These are phyloP conservation scores for Xylariaceae sp. DNA, from an alignment of 2,329 filamentous ascomycete genomes.

Conservation along the genomic window DNA sequence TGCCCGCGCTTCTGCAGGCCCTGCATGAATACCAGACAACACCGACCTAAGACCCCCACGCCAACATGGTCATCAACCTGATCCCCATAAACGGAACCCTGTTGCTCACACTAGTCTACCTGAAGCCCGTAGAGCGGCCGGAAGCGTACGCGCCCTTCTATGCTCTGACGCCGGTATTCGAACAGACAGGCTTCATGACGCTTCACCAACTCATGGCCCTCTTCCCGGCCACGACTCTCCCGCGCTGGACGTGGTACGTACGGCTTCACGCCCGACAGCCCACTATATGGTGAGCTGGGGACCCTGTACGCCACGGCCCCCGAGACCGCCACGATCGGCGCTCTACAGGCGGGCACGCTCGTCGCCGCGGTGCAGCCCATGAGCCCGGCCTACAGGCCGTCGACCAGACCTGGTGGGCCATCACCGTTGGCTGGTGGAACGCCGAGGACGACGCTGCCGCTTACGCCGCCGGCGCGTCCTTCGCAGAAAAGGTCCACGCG, in stretches of 20 bases:
- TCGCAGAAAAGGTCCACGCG: constrained; percentile 1
- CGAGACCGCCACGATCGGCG: not conserved
- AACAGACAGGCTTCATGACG: constrained; percentile 7
- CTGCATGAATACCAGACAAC: constrained; percentile 5
- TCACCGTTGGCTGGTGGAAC: constrained; percentile 7
- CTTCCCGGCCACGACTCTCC: not conserved
- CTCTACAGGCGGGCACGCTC: constrained; percentile 1
- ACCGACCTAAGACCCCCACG: constrained; percentile 13
- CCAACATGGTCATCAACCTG: constrained; percentile 10
- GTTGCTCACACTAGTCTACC: constrained; percentile 7
- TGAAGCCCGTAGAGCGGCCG: constrained; percentile 12
- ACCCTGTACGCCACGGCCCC: no score
- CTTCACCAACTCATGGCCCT: constrained; percentile 7
- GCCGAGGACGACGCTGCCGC: constrained; percentile 7
- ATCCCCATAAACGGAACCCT: constrained; percentile 2
- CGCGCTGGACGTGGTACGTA: constrained; percentile 11
- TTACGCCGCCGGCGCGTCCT: constrained; percentile 1
- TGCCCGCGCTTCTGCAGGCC: constrained; percentile 3
- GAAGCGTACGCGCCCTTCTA: constrained; percentile 11
- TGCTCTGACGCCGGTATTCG: not conserved
- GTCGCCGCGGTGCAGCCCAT: constrained; percentile 11
- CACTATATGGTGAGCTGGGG: not conserved
- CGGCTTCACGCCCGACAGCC: constrained; percentile 2
- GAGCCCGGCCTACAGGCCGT: constrained; percentile 3
- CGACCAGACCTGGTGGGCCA: constrained; percentile 12